Evolutionary conservation across 169 alveolate genomes (phyloP), one percentile per base, ranked within the genome.

Genomic region (Neospora caninum): DNA sequence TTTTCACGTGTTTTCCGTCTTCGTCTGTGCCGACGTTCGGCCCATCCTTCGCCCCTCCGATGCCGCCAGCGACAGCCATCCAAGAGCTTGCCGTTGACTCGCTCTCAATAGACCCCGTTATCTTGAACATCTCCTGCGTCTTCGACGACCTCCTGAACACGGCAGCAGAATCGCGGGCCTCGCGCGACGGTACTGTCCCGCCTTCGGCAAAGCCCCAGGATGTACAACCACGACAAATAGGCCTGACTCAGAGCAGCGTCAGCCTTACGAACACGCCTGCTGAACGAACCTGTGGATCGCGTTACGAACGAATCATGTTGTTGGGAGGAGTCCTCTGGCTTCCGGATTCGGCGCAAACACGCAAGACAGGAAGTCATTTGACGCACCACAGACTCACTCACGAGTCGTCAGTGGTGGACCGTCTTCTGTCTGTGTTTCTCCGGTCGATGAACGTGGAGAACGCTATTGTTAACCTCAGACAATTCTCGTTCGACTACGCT

Each of bases 11-110:
- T n/a, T 78, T 78, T n/a, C 49, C 86, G 20, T 16, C 86, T 16
- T 13, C 86, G 29, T 20, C 86, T 20, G 86, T 78, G 39, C 49
- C 86, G 39, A n/a, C 86, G 39, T 78, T 78, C 86, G 86, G 86
- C 10, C 86, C 86, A 18, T 78, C 45, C 1, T 38, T 78, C 20
- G 27, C 86, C 4, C 86, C 86, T 18, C 86, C 86, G 1, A 43
- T 43, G 9, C 45, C 86, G 45, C 45, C 86, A n/a, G 39, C 86
- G 45, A 29, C 49, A 9, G 45, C 7, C 9, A n/a, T n/a, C 39
- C 1, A 43, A n/a, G 49, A 38, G 20, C 45, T n/a, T n/a, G 86
- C n/a, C 29, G 86, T 78, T n/a, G 42, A 78, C 20, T 78, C 86
- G 10, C 22, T 78, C 86, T 78, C 41, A 2, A 78, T 78, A 0